Evolutionary conservation across 768 basidiomycete species (phyloP).

Genomic region (Fibroporia radiculosa): DNA sequence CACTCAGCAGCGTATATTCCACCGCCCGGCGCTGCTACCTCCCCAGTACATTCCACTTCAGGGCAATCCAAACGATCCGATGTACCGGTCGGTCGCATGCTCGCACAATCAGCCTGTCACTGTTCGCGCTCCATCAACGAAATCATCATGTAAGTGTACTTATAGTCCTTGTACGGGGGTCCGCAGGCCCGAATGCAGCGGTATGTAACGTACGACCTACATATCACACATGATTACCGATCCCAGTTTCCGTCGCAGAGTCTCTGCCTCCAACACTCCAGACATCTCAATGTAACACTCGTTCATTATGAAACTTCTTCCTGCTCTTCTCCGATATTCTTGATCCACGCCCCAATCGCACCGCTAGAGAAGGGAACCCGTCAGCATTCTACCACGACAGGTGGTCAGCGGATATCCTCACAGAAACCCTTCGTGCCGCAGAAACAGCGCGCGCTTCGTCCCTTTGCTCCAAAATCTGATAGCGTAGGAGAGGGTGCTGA

Average conservation of each 20-base stretch:
- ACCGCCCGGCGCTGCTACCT: no score
- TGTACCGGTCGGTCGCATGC: no score
- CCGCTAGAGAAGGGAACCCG: slow-evolving; percentile 43
- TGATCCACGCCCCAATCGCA: slow-evolving; percentile 95
- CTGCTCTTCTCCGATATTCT: slow-evolving; percentile 65
- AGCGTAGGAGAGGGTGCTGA: slow-evolving; percentile 95
- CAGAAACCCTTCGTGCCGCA: slow-evolving; percentile 97
- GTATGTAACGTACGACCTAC: not conserved
- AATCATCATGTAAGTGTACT: no score
- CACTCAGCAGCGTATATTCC: no score
- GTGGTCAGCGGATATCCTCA: slow-evolving; percentile 30
- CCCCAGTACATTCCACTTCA: no score
- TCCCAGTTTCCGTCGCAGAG: no score
- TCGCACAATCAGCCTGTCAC: no score
- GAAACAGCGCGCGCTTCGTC: slow-evolving; percentile 90
- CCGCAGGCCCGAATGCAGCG: not conserved
- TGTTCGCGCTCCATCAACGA: no score
- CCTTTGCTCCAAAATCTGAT: slow-evolving; percentile 99
- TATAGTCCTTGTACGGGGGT: no score
- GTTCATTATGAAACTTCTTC: slow-evolving; percentile 1
- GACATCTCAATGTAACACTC: not conserved
- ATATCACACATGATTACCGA: no score
- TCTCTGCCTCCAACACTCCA: no score
- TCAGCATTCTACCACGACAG: not conserved
- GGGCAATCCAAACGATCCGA: no score